A percentile compares a stretch with the other conserved stretches of the same genome.
Conservation (phyloP, 1,284 basidiomycete species). For the Lignosus rhinocerotis region DNA sequence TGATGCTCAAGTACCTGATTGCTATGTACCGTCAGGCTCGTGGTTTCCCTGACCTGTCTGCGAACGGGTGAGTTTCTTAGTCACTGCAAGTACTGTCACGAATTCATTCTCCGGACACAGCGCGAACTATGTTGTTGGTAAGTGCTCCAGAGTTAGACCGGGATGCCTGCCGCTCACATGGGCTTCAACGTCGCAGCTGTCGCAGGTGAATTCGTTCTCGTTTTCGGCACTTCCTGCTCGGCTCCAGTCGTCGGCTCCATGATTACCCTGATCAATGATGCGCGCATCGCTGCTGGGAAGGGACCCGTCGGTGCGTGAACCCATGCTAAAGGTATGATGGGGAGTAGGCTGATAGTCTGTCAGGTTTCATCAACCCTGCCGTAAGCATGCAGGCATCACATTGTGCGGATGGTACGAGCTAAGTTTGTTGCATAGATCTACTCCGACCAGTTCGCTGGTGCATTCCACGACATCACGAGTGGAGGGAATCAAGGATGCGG, state of each 20-base stretch:
- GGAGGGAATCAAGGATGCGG: constrained; percentile 50
- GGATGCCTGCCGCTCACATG: background rate
- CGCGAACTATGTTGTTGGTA: constrained; percentile 45
- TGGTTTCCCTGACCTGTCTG: constrained; percentile 47
- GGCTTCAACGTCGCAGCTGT: constrained; percentile 9
- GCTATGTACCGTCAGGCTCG: constrained; percentile 31
- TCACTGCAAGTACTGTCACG: too few species aligned
- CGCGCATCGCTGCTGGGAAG: constrained; percentile 38
- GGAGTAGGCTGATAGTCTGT: background rate
- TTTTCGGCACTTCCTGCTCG: constrained; percentile 38
- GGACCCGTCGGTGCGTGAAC: constrained; percentile 32
- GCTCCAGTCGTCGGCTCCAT: constrained; percentile 42
- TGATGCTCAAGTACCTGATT: background rate
- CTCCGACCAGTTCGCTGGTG: constrained; percentile 36
- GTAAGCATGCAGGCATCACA: constrained; percentile 26
- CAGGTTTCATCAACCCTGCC: constrained; percentile 37
- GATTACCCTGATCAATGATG: constrained; percentile 46
- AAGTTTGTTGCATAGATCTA: constrained; percentile 35
- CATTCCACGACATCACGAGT: constrained; percentile 50
- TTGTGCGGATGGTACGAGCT: background rate
- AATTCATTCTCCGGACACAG: constrained; percentile 29
- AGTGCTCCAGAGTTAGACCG: constrained; percentile 2
- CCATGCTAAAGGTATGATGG: background rate
- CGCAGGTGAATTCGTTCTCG: constrained; percentile 31
- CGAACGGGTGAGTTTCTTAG: constrained; percentile 36